These are phyloP conservation scores for Pterocarpus macrocarpus DNA, from an alignment of 306 rosid genomes.

Conservation along the genomic window DNA sequence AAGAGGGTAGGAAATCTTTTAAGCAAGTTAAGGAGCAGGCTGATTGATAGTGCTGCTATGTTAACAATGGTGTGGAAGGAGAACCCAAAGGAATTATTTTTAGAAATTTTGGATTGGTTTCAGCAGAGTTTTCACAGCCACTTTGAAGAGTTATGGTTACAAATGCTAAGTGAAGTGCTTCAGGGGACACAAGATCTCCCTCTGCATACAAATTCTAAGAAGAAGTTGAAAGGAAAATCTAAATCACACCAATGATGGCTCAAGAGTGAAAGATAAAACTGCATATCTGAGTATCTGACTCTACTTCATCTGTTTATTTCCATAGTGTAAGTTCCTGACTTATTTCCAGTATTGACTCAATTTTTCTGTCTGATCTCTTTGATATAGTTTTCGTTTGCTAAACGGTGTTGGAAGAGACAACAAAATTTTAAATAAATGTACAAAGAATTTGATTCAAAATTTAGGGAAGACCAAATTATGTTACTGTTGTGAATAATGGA, in stretches of 20 bases:
- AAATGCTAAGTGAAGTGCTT: conserved; percentile 69
- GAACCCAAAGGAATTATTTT: conserved; percentile 68
- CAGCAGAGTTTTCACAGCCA: conserved; percentile 66
- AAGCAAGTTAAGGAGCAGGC: conserved; percentile 56
- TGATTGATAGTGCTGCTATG: conserved; percentile 61
- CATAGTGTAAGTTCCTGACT: neutral
- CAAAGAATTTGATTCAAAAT: too few species aligned
- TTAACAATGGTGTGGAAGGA: conserved; percentile 78
- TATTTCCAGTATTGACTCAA: neutral
- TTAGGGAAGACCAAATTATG: too few species aligned
- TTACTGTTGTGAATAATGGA: too few species aligned
- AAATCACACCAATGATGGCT: conserved; percentile 37
- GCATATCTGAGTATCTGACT: neutral
- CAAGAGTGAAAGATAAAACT: neutral
- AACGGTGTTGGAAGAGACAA: neutral
- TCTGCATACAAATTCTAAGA: conserved; percentile 35
- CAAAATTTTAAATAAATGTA: too few species aligned
- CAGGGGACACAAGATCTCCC: conserved; percentile 59
- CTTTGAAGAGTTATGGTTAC: conserved; percentile 67
- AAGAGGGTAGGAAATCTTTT: conserved; percentile 83
- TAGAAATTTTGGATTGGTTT: conserved; percentile 86
- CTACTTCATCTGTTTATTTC: neutral
- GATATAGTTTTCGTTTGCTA: neutral
- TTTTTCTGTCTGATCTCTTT: conserved; percentile 6
- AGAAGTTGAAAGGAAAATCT: conserved; percentile 46